phyloP scores from a whole-genome alignment of 768 basidiomycete species.

The Inosperma sp. region DNA sequence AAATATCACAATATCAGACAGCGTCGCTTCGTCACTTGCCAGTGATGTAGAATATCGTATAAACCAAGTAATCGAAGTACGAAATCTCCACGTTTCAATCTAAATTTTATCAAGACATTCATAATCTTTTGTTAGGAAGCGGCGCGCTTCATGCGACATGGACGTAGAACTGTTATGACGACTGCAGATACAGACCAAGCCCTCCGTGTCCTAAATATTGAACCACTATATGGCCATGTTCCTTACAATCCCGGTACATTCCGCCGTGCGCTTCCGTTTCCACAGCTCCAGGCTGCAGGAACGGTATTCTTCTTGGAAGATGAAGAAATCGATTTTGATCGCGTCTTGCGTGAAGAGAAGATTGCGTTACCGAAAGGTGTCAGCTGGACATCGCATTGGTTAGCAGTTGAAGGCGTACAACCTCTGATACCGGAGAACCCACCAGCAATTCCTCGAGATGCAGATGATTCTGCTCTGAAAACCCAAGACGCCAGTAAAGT shows the following conservation, averaged over 20 bases:
- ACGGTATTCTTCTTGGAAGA: conserved; percentile 93
- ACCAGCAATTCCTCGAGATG: conserved; percentile 59
- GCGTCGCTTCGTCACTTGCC: conserved; percentile 78
- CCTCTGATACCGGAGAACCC: conserved; percentile 96
- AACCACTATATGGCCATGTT: conserved; percentile 87
- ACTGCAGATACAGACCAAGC: conserved; percentile 93
- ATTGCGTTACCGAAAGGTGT: conserved; percentile 75
- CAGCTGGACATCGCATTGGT: conserved; percentile 93
- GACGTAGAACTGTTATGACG: conserved; percentile 82
- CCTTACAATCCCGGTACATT: conserved; percentile 59
- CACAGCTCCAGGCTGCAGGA: conserved; percentile 49
- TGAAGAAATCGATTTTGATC: conserved; percentile 96
- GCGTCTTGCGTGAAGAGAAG: conserved; percentile 81
- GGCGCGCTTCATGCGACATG: conserved; percentile 94
- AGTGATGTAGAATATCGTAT: conserved; percentile 97
- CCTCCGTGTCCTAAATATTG: conserved; percentile 90
- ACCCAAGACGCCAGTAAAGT: conserved; percentile 26
- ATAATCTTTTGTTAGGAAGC: conserved; percentile 62
- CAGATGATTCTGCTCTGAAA: conserved; percentile 24
- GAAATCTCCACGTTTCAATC: conserved; percentile 15
- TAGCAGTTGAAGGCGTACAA: conserved; percentile 97
- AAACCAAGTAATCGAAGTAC: conserved; percentile 89
- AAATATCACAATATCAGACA: conserved; percentile 73
- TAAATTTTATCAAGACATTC: neutral
- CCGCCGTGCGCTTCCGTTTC: conserved; percentile 54